Evolutionary conservation across 805 yeast genomes (phyloP).

Genomic region (Maudiozyma saulgeensis): DNA sequence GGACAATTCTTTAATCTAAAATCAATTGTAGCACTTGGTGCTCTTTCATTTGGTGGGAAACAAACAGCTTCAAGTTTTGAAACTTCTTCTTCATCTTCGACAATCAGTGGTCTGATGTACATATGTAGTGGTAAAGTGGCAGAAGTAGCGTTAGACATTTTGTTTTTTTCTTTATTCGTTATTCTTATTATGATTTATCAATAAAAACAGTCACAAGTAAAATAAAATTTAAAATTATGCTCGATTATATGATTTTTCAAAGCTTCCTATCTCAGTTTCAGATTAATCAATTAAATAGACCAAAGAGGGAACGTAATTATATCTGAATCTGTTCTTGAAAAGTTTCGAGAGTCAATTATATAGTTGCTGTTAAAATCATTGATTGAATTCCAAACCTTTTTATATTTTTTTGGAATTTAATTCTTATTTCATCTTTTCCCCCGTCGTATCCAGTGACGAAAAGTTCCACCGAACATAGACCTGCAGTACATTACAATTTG

Average conservation of each 20-base stretch:
- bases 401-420: neutral
- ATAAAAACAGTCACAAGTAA: no score
- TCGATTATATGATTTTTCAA: no score
- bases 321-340: no score
- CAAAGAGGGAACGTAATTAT: no score
- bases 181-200: no score
- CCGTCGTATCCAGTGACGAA: neutral
- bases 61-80: conserved; percentile 54
- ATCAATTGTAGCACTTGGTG: conserved; percentile 48
- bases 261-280: no score
- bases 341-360: no score
- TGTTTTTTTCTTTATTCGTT: no score
- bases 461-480: neutral
- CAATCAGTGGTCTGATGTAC: conserved; percentile 66
- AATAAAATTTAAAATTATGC: no score
- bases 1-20: conserved; percentile 79
- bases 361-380: neutral
- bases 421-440: neutral
- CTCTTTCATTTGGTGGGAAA: conserved; percentile 63
- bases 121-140: conserved; percentile 46
- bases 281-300: no score
- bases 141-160: conserved; percentile 26
- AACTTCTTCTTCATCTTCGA: conserved; percentile 61
- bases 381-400: neutral
- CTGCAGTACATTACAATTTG: no score